Evolutionary conservation across 352 stramenopile species (phyloP), one percentile per base, ranked within the genome.

Genomic region (Globisporangium parvum): DNA sequence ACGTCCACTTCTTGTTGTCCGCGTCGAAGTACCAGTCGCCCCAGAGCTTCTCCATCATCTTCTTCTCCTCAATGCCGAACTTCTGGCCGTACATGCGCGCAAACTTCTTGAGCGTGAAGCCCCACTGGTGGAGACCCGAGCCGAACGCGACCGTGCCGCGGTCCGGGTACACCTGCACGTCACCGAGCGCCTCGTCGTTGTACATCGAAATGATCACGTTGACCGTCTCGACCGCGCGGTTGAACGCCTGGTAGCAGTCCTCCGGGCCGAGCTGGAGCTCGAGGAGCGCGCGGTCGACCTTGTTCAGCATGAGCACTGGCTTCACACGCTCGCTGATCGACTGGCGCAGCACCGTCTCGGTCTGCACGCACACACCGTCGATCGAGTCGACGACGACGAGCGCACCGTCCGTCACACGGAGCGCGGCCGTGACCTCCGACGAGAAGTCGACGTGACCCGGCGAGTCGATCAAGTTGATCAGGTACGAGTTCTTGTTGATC

Each of bases 401-500:
- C 55, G 97, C 98, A 81, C 97, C 97, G 73, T 99, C 98, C 60
- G 96, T 99, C 49, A 99, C 96, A 96, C 96, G 97, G 49, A 99
- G 91, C 46, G 98, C 96, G 58, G 97, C 96, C 54, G 97, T 99
- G 51, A 99, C 97, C 77, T 99, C 98, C 23, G 94, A 99, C 40
- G 95, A 99, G 71, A 99, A 99, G 84, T 99, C 97, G 73, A 99
- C 97, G 96, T 99, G 97, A 91, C 97, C 98, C 54, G 98, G 97
- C 57, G 96, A 99, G 81, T 99, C 98, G 73, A 99, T 99, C 57
- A 99, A 78, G 85, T 99, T 99, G 82, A 99, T 99, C 60, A 99
- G 70, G 81, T 98, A 99, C 57, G 91, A 98, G 67, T 98, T 99
- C 67, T 98, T 88, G 47, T 80, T 97, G 70, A 99, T 99, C 47